phyloP scores from a whole-genome alignment of 768 basidiomycete genomes.

The Agaricus blazei region DNA sequence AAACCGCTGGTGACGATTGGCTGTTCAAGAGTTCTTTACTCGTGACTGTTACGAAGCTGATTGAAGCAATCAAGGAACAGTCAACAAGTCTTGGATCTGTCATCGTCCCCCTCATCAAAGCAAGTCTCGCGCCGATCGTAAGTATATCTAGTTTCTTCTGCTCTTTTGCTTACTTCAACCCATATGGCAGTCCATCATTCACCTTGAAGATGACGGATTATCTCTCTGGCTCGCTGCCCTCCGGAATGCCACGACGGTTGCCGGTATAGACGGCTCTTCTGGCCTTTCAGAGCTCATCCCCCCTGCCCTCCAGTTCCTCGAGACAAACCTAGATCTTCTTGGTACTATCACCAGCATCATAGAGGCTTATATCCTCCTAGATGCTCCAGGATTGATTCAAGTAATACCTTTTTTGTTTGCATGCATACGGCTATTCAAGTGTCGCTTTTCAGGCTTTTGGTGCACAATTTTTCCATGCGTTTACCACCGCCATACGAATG shows the following conservation, averaged over 20 bases:
- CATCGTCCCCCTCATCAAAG: slow-evolving; percentile 59
- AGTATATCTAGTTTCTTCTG: slow-evolving; percentile 13
- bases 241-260: slow-evolving; percentile 54
- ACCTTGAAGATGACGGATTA: slow-evolving; percentile 77
- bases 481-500: slow-evolving; percentile 45
- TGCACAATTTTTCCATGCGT: slow-evolving; percentile 52
- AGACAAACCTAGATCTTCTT: slow-evolving; percentile 67
- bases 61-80: slow-evolving; percentile 65
- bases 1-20: slow-evolving; percentile 59
- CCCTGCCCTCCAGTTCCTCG: slow-evolving; percentile 51
- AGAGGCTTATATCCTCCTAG: slow-evolving; percentile 77
- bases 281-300: slow-evolving; percentile 66
- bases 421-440: not conserved
- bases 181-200: slow-evolving; percentile 44
- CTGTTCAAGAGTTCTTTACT: slow-evolving; percentile 69
- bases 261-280: slow-evolving; percentile 38
- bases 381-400: slow-evolving; percentile 56
- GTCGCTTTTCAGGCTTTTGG: slow-evolving; percentile 40
- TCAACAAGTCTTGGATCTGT: slow-evolving; percentile 51
- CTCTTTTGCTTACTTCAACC: slow-evolving; percentile 7
- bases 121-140: slow-evolving; percentile 57
- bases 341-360: slow-evolving; percentile 62
- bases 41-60: slow-evolving; percentile 61
- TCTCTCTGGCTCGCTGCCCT: slow-evolving; percentile 71
- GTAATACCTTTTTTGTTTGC: slow-evolving; percentile 29